These are phyloP conservation scores for Quercus cerris DNA, from an alignment of 306 rosid species.

Conservation along the genomic window DNA sequence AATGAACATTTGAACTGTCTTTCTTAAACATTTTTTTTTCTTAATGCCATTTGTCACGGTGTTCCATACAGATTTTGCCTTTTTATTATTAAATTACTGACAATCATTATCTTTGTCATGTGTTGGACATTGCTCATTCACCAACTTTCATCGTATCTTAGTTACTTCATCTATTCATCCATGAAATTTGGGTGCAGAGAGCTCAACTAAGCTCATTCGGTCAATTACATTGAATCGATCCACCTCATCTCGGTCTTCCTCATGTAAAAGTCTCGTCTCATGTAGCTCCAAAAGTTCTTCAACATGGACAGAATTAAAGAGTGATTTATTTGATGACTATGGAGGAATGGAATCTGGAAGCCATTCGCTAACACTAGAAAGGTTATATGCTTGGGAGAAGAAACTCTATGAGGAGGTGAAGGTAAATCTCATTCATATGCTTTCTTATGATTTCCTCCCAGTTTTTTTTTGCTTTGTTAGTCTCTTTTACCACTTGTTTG, in stretches of 20 bases:
- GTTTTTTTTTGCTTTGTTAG: too few relatives aligned
- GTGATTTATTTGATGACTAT: slow-evolving; percentile 74
- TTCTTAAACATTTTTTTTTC: too few relatives aligned
- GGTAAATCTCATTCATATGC: slow-evolving; percentile 37
- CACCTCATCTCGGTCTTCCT: slow-evolving; percentile 54
- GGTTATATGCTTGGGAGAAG: slow-evolving; percentile 97
- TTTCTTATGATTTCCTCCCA: not conserved
- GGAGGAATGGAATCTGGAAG: slow-evolving; percentile 93
- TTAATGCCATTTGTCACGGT: too few relatives aligned
- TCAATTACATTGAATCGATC: slow-evolving; percentile 74
- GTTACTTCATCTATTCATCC: not conserved
- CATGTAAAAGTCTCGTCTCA: slow-evolving; percentile 77
- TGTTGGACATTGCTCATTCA: not conserved
- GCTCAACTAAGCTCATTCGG: slow-evolving; percentile 77
- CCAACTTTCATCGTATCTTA: slow-evolving; percentile 9
- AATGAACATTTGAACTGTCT: too few relatives aligned
- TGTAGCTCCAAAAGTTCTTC: slow-evolving; percentile 58
- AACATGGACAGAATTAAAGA: slow-evolving; percentile 71
- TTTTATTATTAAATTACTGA: too few relatives aligned
- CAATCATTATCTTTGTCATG: too few relatives aligned
- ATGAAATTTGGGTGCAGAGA: slow-evolving; percentile 55
- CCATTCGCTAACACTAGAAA: slow-evolving; percentile 79
- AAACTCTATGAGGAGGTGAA: slow-evolving; percentile 92
- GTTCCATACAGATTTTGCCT: too few relatives aligned
- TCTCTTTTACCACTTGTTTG: too few relatives aligned